Base-by-base conservation (phyloP, 2,329 filamentous ascomycete genomes). In the Plectosphaerella cucumerina region DNA sequence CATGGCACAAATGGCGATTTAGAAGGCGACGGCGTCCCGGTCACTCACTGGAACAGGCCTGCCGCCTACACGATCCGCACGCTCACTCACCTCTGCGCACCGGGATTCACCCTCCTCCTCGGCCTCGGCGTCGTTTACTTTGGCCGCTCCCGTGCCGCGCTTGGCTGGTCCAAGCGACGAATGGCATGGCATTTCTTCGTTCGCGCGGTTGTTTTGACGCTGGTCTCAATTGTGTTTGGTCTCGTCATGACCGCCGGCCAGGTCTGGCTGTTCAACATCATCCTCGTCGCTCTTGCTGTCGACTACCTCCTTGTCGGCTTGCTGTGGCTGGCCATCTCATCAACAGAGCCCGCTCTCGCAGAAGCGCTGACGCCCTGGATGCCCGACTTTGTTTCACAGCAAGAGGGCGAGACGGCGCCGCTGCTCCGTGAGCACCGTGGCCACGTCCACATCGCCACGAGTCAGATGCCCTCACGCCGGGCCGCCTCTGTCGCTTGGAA, bases 51-150 rank as follows among this genome's bases (percentile, higher is more conserved):
- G 71, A 75, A 72, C 50, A 60, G 59, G 1, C 59, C 65, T 1
- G 55, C 64, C 5, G 70, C 64, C 6, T 73, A 71, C 52, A 44
- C 63, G n/a, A 59, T 72, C 21, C 70, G 73, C 8, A 68, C 68
- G 0, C 58, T 76, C 4, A 72, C 72, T 0, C 73, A 76, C 20
- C 64, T 76, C 6, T 76, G 73, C 60, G 73, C 68, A 2, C 63
- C 73, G 0, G 73, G 73, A 8, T 75, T 76, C 53, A 70, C 69
- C 0, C 70, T 76, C 35, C 59, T 76, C n/a, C 61, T 76, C 4
- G 74, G 73, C 21, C 67, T 74, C 57, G 74, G 74, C 8, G 62
- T 74, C 10, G 73, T 70, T 0, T 75, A 74, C 53, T 70, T 76
- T 12, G 67, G 71, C 4, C 62, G 65, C n/a, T 74, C 73, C 22